A percentile compares a stretch with the other conserved stretches of the same genome.
These are phyloP conservation scores for Conticribra weissflogii DNA, from an alignment of 108 stramenopile genomes.

Conservation along the genomic window DNA sequence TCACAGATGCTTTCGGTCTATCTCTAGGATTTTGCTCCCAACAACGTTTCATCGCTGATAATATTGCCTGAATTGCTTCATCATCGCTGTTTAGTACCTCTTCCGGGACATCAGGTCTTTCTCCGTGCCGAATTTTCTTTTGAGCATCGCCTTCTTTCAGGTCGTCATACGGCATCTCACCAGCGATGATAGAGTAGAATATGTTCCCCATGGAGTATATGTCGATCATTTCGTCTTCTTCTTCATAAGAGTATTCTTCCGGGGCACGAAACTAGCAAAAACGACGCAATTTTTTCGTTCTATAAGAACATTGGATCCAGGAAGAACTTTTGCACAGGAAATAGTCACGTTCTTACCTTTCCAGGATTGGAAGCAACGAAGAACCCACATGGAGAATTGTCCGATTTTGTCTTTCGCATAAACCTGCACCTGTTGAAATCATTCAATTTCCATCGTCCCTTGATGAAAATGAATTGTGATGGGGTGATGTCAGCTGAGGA, in stretches of 20 bases:
- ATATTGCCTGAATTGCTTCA: constrained; percentile 51
- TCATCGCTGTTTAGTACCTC: constrained; percentile 48
- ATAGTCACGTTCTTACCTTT: constrained; percentile 41
- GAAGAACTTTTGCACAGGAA: neutral
- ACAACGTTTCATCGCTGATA: constrained; percentile 55
- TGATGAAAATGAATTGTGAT: constrained; percentile 62
- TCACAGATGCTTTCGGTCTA: constrained; percentile 50
- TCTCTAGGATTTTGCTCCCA: constrained; percentile 55
- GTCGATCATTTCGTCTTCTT: constrained; percentile 71
- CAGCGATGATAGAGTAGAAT: constrained; percentile 63
- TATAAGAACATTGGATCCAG: constrained; percentile 1
- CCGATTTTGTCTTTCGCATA: constrained; percentile 39
- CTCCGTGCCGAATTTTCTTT: constrained; percentile 39
- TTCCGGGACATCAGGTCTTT: constrained; percentile 57
- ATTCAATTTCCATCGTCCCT: constrained; percentile 69
- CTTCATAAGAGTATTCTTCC: constrained; percentile 69
- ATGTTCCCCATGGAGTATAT: constrained; percentile 79
- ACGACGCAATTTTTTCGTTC: neutral
- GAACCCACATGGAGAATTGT: constrained; percentile 60
- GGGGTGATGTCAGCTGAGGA: constrained; percentile 57
- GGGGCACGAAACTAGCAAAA: constrained; percentile 54
- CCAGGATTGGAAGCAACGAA: constrained; percentile 61
- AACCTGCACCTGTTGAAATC: constrained; percentile 83
- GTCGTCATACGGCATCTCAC: constrained; percentile 52
- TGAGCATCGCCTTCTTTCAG: constrained; percentile 32